phyloP scores from a whole-genome alignment of 306 rosid species.

The Acacia crassicarpa region DNA sequence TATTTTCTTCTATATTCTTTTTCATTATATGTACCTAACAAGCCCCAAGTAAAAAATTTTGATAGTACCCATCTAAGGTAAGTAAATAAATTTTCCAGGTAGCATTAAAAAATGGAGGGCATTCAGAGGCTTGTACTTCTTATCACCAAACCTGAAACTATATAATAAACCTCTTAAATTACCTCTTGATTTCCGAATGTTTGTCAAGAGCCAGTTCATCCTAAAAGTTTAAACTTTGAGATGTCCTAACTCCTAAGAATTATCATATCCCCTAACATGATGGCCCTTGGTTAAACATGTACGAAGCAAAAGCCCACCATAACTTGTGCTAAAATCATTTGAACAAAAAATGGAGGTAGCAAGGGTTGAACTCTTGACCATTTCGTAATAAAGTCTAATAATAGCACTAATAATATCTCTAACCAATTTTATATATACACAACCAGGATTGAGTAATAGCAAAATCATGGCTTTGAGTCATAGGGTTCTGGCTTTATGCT shows the following conservation, averaged over 20 bases:
- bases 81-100: background rate
- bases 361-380: background rate
- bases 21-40: background rate
- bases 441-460: background rate
- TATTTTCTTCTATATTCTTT: background rate
- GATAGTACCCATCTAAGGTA: background rate
- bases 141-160: background rate
- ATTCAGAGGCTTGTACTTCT: background rate
- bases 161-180: background rate
- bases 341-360: background rate
- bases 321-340: background rate
- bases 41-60: background rate
- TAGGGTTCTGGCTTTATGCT: background rate
- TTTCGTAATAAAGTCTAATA: background rate
- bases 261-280: background rate
- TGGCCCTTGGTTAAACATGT: background rate
- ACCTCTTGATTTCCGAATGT: background rate
- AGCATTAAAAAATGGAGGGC: background rate
- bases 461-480: background rate
- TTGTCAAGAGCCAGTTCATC: background rate
- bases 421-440: background rate
- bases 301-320: background rate
- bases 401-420: background rate
- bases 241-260: background rate
- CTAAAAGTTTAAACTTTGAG: background rate